Evolutionary conservation across 345 rosid species (phyloP), one percentile per base, ranked within the genome.

Genomic region (Excoecaria cochinchinensis): DNA sequence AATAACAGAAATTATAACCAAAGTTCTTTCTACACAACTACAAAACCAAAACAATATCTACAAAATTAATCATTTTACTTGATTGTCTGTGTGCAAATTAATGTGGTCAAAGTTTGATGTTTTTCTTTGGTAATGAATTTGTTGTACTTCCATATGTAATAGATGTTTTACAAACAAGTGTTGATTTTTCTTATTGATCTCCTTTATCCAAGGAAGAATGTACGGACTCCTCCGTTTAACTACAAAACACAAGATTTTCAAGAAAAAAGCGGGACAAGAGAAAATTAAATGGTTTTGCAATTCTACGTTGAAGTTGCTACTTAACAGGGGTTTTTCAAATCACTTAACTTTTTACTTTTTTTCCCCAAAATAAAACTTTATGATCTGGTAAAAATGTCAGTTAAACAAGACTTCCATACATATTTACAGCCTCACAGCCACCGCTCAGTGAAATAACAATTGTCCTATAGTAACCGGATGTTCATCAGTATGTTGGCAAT

Each of bases 11-110:
- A 31, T 2, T 31, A 31, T 31, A 31, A 31, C 31, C 31, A 31
- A 31, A 31, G 31, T 31, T 31, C 31, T 31, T 31, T 31, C 31
- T 31, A 31, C n/a, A n/a, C n/a, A n/a, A n/a, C n/a, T n/a, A n/a
- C 31, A 31, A 31, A 31, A 31, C 31, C 31, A 31, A 31, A 31
- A 31, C 31, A 31, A 31, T 31, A 92, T 74, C 87, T 92, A 6
- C 86, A 87, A 66, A 83, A 88, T 67, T 82, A n/a, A 68, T 59
- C 15, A 57, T 22, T 2, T n/a, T 14, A 50, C 52, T 64, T 38
- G 70, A 68, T 61, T 76, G 64, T 13, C 69, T 39, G 63, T 44
- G 79, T 75, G 79, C 71, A 78, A 67, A 40, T 31, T 36, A 21
- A 31, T 57, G 69, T 68, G 36, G 15, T 48, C 15, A 60, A 58